phyloP scores from a whole-genome alignment of 129 eudicot genomes.

The Pulicaria dysenterica region DNA sequence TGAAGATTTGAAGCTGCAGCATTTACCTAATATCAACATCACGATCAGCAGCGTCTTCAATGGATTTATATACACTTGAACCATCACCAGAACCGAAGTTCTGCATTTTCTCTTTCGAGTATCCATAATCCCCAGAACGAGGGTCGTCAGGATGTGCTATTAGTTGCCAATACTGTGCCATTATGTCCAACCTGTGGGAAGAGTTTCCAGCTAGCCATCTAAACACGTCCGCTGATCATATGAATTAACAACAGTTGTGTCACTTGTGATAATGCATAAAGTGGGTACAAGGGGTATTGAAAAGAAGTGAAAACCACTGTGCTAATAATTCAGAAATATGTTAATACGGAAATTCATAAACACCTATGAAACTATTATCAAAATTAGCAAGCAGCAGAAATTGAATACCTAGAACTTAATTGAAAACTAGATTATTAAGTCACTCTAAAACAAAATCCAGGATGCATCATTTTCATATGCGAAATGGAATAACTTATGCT shows the following conservation, averaged over 20 bases:
- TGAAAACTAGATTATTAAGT: no score
- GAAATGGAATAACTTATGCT: not conserved
- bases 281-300: no score
- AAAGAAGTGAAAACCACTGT: no score
- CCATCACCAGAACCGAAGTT: conserved; percentile 75
- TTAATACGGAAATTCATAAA: no score
- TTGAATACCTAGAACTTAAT: no score
- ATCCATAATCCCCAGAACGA: conserved; percentile 84
- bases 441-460: no score
- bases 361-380: no score
- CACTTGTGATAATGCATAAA: not conserved
- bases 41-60: conserved; percentile 83
- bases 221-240: conserved; percentile 69
- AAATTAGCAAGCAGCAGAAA: no score
- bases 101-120: conserved; percentile 65
- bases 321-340: no score
- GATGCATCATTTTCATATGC: not conserved
- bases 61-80: conserved; percentile 56
- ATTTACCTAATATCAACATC: conserved; percentile 61
- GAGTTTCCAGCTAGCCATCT: conserved; percentile 91
- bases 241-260: conserved; percentile 13
- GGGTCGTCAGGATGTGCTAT: conserved; percentile 60
- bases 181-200: conserved; percentile 62
- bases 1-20: not conserved
- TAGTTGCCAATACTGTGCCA: conserved; percentile 87